These are phyloP conservation scores for Tuber umbilicatum DNA, from an alignment of 495 filamentous ascomycete species.

Conservation along the genomic window DNA sequence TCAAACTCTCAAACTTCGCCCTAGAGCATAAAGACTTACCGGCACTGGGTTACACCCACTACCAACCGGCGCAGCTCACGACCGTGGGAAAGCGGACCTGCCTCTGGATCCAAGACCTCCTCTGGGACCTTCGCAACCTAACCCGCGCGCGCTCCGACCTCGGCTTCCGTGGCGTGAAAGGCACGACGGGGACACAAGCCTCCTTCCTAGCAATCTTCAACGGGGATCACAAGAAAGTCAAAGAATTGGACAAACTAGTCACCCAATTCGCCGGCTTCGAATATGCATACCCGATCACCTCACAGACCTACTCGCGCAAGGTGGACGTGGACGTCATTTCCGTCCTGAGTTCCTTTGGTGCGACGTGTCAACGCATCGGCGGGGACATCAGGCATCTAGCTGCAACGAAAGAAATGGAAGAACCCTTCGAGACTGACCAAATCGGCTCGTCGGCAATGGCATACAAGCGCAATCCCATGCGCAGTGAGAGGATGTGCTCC, in stretches of 20 bases:
- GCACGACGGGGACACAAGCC: constrained; percentile 71
- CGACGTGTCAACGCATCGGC: constrained; percentile 68
- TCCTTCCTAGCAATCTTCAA: constrained; percentile 79
- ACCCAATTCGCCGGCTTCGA: constrained; percentile 79
- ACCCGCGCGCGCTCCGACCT: constrained; percentile 67
- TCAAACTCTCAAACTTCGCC: constrained; percentile 72
- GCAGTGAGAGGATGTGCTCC: constrained; percentile 73
- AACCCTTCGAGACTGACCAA: constrained; percentile 80
- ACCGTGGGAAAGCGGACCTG: constrained; percentile 76
- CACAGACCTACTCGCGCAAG: constrained; percentile 76
- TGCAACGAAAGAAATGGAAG: constrained; percentile 74
- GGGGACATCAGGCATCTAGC: constrained; percentile 77
- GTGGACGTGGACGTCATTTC: constrained; percentile 76
- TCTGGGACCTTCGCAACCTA: constrained; percentile 79
- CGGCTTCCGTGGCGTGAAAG: constrained; percentile 76
- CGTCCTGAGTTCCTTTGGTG: constrained; percentile 73
- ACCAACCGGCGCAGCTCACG: constrained; percentile 69
- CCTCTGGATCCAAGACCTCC: constrained; percentile 81
- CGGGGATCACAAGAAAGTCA: constrained; percentile 70
- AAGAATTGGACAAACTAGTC: constrained; percentile 68
- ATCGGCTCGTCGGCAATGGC: constrained; percentile 63
- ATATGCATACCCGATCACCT: constrained; percentile 64
- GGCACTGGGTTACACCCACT: constrained; percentile 77
- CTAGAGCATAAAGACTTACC: constrained; percentile 62
- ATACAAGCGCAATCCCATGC: constrained; percentile 90